phyloP scores from a whole-genome alignment of 208 protist genomes.

The Tritrichomonas musculus region DNA sequence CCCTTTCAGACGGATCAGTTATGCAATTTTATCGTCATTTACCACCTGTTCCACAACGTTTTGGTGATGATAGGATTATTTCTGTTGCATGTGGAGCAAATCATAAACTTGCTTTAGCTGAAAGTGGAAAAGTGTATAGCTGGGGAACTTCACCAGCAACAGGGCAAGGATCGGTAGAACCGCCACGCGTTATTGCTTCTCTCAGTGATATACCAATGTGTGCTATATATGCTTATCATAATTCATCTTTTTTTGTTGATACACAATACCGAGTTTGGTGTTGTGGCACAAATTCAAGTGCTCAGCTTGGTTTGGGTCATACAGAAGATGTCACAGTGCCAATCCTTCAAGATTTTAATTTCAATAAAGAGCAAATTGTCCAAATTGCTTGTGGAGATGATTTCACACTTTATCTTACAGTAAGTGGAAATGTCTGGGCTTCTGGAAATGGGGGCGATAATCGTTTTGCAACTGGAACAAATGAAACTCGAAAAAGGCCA shows the following conservation, averaged over 20 bases:
- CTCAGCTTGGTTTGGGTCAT: not conserved
- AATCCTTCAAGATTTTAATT: not conserved
- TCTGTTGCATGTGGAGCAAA: not conserved
- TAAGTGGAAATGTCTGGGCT: not conserved
- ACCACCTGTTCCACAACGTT: not conserved
- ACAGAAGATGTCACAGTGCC: not conserved
- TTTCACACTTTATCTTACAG: not conserved
- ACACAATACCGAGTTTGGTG: not conserved
- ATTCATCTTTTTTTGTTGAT: not conserved
- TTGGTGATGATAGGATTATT: not conserved
- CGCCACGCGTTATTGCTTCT: not conserved
- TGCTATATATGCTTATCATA: not conserved
- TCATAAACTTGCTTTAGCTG: not conserved
- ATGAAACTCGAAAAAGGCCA: not conserved
- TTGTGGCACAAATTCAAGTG: not conserved
- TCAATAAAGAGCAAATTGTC: not conserved
- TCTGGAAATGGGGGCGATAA: not conserved
- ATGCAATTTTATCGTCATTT: not conserved
- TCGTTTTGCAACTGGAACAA: not conserved
- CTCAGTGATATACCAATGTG: not conserved
- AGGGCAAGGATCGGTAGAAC: not conserved
- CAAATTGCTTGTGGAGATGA: slow-evolving; percentile 19
- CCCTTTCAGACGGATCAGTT: not conserved
- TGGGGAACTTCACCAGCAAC: not conserved
- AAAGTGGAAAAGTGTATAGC: not conserved